Conservation (phyloP, 2,329 filamentous ascomycete genomes). For the Plectosphaerella plurivora region DNA sequence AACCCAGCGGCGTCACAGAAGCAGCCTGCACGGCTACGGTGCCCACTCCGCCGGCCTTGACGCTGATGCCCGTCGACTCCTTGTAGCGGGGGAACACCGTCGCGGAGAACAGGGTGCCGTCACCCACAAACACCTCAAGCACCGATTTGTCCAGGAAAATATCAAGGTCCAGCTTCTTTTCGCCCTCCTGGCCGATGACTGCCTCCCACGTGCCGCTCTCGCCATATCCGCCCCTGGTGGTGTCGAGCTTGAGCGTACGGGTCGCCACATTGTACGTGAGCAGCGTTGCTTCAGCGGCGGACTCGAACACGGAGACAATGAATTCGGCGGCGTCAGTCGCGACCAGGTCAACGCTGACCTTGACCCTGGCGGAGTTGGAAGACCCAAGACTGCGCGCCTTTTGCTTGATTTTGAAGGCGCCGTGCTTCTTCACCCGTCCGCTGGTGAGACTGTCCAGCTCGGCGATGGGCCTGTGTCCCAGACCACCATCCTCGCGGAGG, state of each 20-base stretch:
- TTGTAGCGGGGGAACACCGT: conserved; percentile 19
- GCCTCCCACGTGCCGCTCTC: conserved; percentile 21
- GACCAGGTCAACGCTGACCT: conserved; percentile 16
- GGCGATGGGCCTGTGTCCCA: conserved; percentile 18
- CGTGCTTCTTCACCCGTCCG: conserved; percentile 10
- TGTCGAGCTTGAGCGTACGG: conserved; percentile 20
- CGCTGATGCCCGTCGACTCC: conserved; percentile 18
- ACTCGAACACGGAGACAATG: conserved; percentile 17
- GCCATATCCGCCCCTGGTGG: conserved; percentile 21
- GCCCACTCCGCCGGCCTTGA: conserved; percentile 6
- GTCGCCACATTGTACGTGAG: conserved; percentile 15
- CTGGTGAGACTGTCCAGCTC: conserved; percentile 16
- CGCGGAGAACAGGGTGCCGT: conserved; percentile 21
- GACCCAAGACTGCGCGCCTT: conserved; percentile 13
- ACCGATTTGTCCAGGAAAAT: conserved; percentile 22
- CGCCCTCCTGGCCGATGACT: conserved; percentile 8
- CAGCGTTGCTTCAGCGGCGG: conserved; percentile 15
- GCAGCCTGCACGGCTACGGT: conserved; percentile 4
- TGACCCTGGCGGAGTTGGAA: conserved; percentile 17
- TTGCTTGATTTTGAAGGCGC: conserved; percentile 9
- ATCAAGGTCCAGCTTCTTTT: conserved; percentile 18
- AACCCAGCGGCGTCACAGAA: conserved; percentile 12
- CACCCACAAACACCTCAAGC: conserved; percentile 21
- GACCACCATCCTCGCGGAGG: conserved; percentile 18
- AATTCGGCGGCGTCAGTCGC: conserved; percentile 18